Evolutionary conservation across 139 green algal species (phyloP), one percentile per base, ranked within the genome.

Genomic region (Chara braunii): DNA sequence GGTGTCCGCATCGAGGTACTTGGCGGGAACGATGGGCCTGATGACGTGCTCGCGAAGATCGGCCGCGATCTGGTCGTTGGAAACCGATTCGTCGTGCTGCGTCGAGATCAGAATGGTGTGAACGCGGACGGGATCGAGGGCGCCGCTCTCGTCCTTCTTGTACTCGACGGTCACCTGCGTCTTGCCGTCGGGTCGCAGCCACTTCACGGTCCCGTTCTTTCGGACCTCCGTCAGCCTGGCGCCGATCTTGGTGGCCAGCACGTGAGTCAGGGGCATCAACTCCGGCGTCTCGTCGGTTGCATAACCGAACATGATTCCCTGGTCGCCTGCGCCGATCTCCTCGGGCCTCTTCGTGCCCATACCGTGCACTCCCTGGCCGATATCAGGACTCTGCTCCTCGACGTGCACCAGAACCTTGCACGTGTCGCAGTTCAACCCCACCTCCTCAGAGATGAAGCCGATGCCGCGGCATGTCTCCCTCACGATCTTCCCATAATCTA

Each of bases 251-350:
- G 92, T 98, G 60, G 94, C 89, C 51, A 99, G 83, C 58, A 99
- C 82, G 80, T 98, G 94, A 11, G 94, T 99, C 11, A 99, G 84
- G 24, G 94, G 94, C 94, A 99, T 99, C 40, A 99, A 84, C 87
- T 98, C 91, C 5, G 68, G 55, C 4, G 92, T 98, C 85, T 99
- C 94, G 63, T 99, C 94, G 14, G 89, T 96, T 66, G 94, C 94
- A 60, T 99, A 99, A 51, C 94, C 94, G 80, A 99, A 99, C 94
- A 99, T 99, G 81, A 96, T 88, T 53, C 94, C 94, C 83, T 99
- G 94, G 85, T 99, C 94, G 64, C 94, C 94, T 32, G 93, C 93
- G 42, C 94, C 94, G 37, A 95, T 91, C 71, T 99, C 89, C 82
- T 99, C 94, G 18, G 95, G 81, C 11, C 86, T 85, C 85, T 99